Base-by-base conservation (phyloP, 176 grass and related monocot species). In the Otatea glauca region DNA sequence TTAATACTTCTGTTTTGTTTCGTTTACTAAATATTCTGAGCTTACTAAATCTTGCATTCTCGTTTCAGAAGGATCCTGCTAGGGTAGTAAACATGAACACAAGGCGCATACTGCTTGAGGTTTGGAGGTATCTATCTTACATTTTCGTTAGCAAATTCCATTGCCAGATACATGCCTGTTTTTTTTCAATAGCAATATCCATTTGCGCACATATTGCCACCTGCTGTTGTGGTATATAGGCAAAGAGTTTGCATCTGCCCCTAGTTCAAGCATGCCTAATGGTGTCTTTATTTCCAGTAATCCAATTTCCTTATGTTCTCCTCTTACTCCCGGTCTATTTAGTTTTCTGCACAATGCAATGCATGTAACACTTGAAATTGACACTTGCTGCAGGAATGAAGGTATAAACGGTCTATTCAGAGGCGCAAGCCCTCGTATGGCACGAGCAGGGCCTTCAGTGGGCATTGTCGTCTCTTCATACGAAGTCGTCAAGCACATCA, bases 391-490 rank as follows among this genome's bases (percentile, higher is more conserved):
- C 87, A 95, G 93, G 83, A 91, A 92, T 11, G 96, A 93, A 98
- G 96, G 96, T 32, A 59, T 89, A 12, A 70, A 77, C 9, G 92
- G 92, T 37, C 76, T 95, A 74, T 98, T 98, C 70, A 93, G 86
- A 21, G 95, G 92, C 5, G 92, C 85, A 56, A 85, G 96, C 24
- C 96, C 96, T 25, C 90, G 93, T 6, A 94, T 98, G 80, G 91
- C 82, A 60, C 89, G 91, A 7, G 85, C 93, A 32, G 96, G 96
- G 4, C 91, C 96, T 48, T 98, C 96, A 4, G 96, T 98, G 66
- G 96, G 93, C 62, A 98, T 98, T 66, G 92, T 98, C 11, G 79
- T 95, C 44, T 98, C 95, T 2, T 93, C 90, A 11, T 98, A 95
- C 34, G 92, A 98, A 90, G 91, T 95, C 51, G 87, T 93, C 62